A percentile compares a stretch with the other conserved stretches of the same genome.
These are phyloP conservation scores for Russula dissimulans DNA, from an alignment of 768 basidiomycete species.

Conservation along the genomic window DNA sequence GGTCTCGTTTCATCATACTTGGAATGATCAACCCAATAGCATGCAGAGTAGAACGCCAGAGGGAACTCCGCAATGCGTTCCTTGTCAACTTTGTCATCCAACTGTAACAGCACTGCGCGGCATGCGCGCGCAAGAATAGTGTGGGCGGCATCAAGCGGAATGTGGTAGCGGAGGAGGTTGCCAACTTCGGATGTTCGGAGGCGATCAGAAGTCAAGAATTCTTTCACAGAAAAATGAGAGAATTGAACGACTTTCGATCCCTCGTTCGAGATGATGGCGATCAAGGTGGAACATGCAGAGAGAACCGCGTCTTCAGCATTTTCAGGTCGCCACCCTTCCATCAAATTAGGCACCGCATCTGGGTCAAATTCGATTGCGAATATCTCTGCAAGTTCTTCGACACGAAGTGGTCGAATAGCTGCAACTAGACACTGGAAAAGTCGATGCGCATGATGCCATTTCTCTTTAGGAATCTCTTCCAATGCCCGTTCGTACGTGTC, in stretches of 20 bases:
- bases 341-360: not conserved
- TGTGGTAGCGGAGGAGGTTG: not conserved
- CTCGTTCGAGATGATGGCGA: not conserved
- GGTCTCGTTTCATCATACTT: not conserved
- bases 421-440: not conserved
- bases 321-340: not conserved
- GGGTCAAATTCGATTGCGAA: not conserved
- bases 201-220: slow-evolving; percentile 1
- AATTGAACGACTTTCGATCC: not conserved
- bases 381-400: slow-evolving; percentile 1
- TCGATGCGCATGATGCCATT: not conserved
- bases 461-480: not conserved
- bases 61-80: not conserved
- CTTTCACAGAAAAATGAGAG: slow-evolving; percentile 2
- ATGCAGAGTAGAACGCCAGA: not conserved
- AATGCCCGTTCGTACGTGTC: not conserved
- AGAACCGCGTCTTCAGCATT: not conserved
- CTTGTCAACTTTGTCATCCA: not conserved
- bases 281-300: not conserved
- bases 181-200: not conserved
- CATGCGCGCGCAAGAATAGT: not conserved
- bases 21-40: not conserved
- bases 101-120: not conserved
- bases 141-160: not conserved
- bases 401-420: not conserved